These are phyloP conservation scores for Clonostachys byssicola DNA, from an alignment of 2,329 filamentous ascomycete genomes.

Conservation along the genomic window DNA sequence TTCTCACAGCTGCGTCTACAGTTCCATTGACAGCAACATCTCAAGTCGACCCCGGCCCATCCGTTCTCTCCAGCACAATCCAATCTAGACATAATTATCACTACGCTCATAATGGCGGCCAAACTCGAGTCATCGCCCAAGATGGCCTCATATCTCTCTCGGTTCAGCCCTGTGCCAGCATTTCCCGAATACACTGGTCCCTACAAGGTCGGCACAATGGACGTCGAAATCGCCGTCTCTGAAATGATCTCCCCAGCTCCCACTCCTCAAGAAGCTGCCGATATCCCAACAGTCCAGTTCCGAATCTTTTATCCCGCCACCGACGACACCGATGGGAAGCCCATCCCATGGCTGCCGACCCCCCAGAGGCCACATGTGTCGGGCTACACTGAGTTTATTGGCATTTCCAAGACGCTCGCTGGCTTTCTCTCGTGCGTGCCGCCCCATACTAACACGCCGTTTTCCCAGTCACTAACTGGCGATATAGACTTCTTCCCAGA, in stretches of 20 bases:
- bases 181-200: slow-evolving; percentile 76
- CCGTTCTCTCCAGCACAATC: too few relatives aligned
- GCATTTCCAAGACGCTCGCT: slow-evolving; percentile 54
- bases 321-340: slow-evolving; percentile 45
- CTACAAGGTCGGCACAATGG: slow-evolving; percentile 73
- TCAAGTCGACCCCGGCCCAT: too few relatives aligned
- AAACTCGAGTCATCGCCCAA: slow-evolving; percentile 16
- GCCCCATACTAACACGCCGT: background rate
- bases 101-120: too few relatives aligned
- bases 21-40: too few relatives aligned
- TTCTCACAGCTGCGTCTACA: too few relatives aligned
- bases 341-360: slow-evolving; percentile 71
- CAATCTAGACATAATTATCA: too few relatives aligned
- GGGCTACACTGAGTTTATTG: slow-evolving; percentile 74
- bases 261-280: slow-evolving; percentile 45
- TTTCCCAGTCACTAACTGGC: background rate
- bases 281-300: slow-evolving; percentile 72
- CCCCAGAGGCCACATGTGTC: slow-evolving; percentile 72
- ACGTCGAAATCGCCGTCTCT: slow-evolving; percentile 72
- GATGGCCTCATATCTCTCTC: slow-evolving; percentile 43
- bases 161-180: slow-evolving; percentile 62
- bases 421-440: slow-evolving; percentile 55
- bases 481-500: slow-evolving; percentile 58
- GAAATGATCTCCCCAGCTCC: slow-evolving; percentile 51
- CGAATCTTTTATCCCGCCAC: slow-evolving; percentile 77